Percentiles rank a stretch among this genome's conserved stretches.
Conservation (phyloP, 805 yeast genomes). For the Cyberlindnera euphorbiae region DNA sequence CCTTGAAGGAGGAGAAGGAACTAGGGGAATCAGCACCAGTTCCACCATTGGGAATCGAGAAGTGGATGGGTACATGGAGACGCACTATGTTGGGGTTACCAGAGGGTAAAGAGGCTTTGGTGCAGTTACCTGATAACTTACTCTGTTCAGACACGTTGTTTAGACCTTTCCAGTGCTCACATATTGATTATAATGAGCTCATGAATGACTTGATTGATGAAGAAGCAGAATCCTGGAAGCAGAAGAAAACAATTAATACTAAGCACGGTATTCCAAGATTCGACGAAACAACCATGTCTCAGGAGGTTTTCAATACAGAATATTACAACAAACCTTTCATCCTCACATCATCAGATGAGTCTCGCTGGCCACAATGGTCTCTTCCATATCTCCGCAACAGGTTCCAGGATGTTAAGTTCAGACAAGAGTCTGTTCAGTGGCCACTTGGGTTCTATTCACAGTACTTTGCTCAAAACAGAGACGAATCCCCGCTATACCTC, state of each 20-base stretch:
- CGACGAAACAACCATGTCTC: constrained; percentile 37
- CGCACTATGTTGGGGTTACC: constrained; percentile 45
- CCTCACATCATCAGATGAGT: constrained; percentile 28
- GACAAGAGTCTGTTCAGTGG: constrained; percentile 89
- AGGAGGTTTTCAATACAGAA: constrained; percentile 39
- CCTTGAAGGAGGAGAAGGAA: constrained; percentile 12
- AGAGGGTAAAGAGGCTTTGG: constrained; percentile 35
- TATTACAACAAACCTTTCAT: constrained; percentile 65
- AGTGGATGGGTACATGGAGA: constrained; percentile 85
- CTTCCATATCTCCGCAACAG: constrained; percentile 41
- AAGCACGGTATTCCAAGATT: constrained; percentile 47
- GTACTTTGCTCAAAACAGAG: constrained; percentile 57
- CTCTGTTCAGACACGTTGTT: constrained; percentile 75
- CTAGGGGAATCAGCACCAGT: constrained; percentile 15
- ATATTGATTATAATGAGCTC: constrained; percentile 50
- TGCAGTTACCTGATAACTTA: constrained; percentile 43
- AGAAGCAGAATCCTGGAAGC: constrained; percentile 31
- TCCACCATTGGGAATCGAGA: constrained; percentile 26
- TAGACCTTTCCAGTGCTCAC: constrained; percentile 79
- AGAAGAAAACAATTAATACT: constrained; percentile 20
- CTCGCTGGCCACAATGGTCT: constrained; percentile 67
- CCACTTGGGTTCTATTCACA: constrained; percentile 53
- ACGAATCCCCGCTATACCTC: constrained; percentile 80
- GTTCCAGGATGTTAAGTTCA: constrained; percentile 59
- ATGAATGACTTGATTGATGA: constrained; percentile 46